Evolutionary conservation across 768 basidiomycete species (phyloP), one percentile per base, ranked within the genome.

Genomic region (Cystobasidiopsis lactophilus): DNA sequence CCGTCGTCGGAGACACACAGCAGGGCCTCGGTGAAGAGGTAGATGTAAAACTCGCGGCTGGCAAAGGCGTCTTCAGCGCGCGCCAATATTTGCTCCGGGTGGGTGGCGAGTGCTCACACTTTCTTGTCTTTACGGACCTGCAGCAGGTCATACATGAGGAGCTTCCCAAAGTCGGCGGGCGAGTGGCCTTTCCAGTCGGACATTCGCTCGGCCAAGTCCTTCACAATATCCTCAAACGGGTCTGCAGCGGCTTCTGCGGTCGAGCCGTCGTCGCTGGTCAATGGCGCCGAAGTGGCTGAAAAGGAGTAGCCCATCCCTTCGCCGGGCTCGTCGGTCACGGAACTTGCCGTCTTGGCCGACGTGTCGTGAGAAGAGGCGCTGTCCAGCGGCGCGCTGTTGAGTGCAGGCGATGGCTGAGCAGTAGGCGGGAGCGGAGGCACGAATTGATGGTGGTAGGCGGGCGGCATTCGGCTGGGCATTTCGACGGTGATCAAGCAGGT

Each of bases 1-100:
- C 79, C 85, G 68, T 98, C 91, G 66, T 96, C 89, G 19, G 82
- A 75, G n/a, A 96, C 86, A 66, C 93, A 98, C 55, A 98, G 86
- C 58, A 98, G 83, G 10, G 93, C 93, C 66, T 95, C 86, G 63
- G 80, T 81, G 76, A 95, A 98, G 26, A 98, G 75, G 69, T 96
- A 55, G 11, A 56, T 38, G 21, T 23, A 23, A 16, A n/a, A 24
- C n/a, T 29, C 7, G 31, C 52, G 38, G 21, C 9, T 30, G 10
- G 16, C 18, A 40, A 16, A 4, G 21, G 13, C 26, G 31, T 18
- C 31, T 10, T 9, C 52, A n/a, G 19, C 9, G 11, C 18, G 10
- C 5, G 16, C n/a, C 3, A 19, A 18, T n/a, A 7, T 29, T 27
- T 13, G n/a, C 24, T 50, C 29, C 7, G 53, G 52, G 26, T 54